These are phyloP conservation scores for Scheffersomyces segobiensis DNA, from an alignment of 1,139 yeast species.

Conservation along the genomic window DNA sequence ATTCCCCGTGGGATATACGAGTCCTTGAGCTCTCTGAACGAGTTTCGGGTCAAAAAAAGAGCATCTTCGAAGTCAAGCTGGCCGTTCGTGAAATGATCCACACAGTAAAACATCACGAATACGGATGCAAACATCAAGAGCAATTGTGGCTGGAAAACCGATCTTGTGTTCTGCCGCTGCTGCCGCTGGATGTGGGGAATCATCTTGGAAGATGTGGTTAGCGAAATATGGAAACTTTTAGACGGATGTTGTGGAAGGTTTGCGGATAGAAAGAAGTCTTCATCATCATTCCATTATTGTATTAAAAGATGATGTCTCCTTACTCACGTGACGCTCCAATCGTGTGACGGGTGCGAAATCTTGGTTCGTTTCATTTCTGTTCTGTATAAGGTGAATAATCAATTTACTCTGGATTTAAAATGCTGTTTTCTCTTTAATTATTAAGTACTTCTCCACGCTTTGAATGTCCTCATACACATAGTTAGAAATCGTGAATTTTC, in stretches of 20 bases:
- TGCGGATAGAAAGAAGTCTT: neutral
- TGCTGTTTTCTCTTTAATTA: neutral
- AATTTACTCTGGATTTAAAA: too few species aligned
- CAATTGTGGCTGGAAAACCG: constrained; percentile 14
- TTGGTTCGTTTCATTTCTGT: neutral
- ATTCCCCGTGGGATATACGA: constrained; percentile 12
- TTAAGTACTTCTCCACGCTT: too few species aligned
- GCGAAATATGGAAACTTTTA: neutral
- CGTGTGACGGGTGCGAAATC: neutral
- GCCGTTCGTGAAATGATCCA: neutral
- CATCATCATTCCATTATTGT: neutral
- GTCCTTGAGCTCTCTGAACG: constrained; percentile 24
- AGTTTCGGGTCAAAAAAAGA: constrained; percentile 26
- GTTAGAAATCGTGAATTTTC: too few species aligned
- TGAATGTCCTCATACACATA: too few species aligned
- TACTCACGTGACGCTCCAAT: neutral
- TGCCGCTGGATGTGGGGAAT: neutral
- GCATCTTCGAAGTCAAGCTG: constrained; percentile 28
- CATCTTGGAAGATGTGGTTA: neutral
- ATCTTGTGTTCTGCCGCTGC: constrained; percentile 4
- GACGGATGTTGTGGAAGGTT: neutral
- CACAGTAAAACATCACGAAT: neutral
- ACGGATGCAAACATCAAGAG: constrained; percentile 5
- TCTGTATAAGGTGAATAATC: neutral
- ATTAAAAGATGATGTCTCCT: neutral